Evolutionary conservation across 1,139 yeast species (phyloP).

Genomic region (Hyphopichia buzzinii): DNA sequence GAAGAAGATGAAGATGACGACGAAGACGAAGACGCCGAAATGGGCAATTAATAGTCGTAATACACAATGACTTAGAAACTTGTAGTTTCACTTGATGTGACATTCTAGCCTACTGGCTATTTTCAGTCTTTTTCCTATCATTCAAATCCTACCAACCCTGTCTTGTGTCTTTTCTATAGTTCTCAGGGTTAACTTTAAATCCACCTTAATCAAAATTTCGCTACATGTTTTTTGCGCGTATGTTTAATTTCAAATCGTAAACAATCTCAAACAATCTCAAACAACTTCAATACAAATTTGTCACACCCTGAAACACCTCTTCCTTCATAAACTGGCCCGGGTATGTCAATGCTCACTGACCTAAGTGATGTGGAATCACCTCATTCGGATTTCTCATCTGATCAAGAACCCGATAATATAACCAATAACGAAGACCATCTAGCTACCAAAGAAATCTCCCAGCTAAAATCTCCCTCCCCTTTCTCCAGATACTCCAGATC

Average conservation of each 20-base stretch:
- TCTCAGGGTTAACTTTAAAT: no score
- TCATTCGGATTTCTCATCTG: background rate
- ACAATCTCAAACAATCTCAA: background rate
- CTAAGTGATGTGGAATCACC: background rate
- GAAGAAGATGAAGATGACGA: conserved; percentile 79
- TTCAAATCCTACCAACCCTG: no score
- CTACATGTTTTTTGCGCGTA: background rate
- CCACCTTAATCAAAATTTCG: background rate
- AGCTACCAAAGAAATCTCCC: background rate
- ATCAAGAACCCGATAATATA: background rate
- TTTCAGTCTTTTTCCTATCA: no score
- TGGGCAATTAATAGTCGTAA: background rate
- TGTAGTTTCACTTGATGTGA: no score
- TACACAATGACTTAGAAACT: no score
- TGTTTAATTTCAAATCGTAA: background rate
- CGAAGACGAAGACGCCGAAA: conserved; percentile 29
- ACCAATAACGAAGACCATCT: background rate
- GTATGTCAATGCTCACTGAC: background rate
- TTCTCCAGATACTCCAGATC: conserved; percentile 1
- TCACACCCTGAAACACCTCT: background rate
- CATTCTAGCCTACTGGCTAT: no score
- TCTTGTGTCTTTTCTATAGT: no score
- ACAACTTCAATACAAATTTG: background rate
- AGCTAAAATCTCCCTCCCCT: background rate
- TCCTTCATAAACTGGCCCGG: background rate